These are phyloP conservation scores for Talaromyces sp. DNA, from an alignment of 2,329 filamentous ascomycete species.

Conservation along the genomic window DNA sequence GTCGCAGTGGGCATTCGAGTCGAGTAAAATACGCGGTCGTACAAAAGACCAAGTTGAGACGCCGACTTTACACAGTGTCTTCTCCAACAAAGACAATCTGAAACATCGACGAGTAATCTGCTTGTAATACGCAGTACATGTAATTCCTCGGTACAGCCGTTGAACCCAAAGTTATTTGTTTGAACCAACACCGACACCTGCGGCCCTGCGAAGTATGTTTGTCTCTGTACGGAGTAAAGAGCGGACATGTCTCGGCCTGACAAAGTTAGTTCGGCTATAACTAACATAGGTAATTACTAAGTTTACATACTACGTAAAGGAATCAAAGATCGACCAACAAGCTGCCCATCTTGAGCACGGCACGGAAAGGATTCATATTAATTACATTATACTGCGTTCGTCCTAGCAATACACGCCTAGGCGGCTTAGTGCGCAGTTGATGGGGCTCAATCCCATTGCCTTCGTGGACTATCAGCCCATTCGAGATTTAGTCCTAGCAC, in stretches of 20 bases:
- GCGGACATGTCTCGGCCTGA: no score
- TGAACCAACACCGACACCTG: not conserved
- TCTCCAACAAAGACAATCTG: not conserved
- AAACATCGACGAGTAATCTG: not conserved
- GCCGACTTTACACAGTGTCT: not conserved
- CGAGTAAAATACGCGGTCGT: not conserved
- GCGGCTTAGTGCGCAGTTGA: not conserved
- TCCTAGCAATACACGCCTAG: not conserved
- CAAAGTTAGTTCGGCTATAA: no score
- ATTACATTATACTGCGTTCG: not conserved
- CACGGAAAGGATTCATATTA: not conserved
- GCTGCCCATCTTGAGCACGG: not conserved
- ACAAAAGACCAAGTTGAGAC: not conserved
- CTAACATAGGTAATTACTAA: no score
- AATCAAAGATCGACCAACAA: not conserved
- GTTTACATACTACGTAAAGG: not conserved
- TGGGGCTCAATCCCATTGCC: not conserved
- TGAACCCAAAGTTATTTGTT: not conserved
- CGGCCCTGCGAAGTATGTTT: no score
- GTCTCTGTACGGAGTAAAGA: no score
- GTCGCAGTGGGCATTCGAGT: not conserved
- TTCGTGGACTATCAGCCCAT: not conserved
- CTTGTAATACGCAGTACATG: no score
- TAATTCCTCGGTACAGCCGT: no score
- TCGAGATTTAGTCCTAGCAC: conserved; percentile 2